Evolutionary conservation across 2,329 filamentous ascomycete species (phyloP), one percentile per base, ranked within the genome.

Genomic region (Rasamsonia emersonii): DNA sequence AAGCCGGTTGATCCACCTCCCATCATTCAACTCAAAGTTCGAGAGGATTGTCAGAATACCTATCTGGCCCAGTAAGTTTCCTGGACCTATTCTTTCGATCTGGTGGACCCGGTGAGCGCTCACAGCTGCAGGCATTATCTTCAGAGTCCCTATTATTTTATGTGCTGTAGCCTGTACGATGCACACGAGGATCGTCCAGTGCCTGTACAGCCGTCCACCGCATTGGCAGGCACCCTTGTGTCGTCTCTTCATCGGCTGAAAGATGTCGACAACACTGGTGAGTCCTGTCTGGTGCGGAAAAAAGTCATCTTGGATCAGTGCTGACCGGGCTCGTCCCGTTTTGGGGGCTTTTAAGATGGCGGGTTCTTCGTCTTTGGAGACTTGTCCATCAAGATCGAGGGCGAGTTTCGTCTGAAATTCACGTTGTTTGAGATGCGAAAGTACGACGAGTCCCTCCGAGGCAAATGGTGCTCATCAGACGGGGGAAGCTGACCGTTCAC

Each of bases 301-400:
- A 38, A 18, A 16, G 9, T 4, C 13, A 9, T 14, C 9, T 11
- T 21, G 19, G 17, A 11, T 32, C 18, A 10, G 16, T 20, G n/a
- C 13, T 27, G 19, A 18, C 2, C 25, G 21, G 11, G 23, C 30
- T 13, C 13, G 20, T 23, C 27, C 43, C 41, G 30, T 40, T 33
- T 30, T 14, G 9, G 9, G 11, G 19, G 14, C 13, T 40, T 30
- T 38, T n/a, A 38, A 63, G 84, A 91, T 56, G 82, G 82, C 8
- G 85, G 79, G 1, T 93, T 86, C 61, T 93, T 93, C 50, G 79
- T 93, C n/a, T 93, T 93, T 57, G 82, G 82, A 4, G 86, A 94
- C 56, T 67, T 94, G 14, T 91, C 84, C 0, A 77, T 89, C 38
- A 81, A 81, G 51, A 67, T 77, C 15, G 75, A 82, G 46, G 86